Base-by-base conservation (phyloP, 805 yeast species). In the Candida andamanensis region DNA sequence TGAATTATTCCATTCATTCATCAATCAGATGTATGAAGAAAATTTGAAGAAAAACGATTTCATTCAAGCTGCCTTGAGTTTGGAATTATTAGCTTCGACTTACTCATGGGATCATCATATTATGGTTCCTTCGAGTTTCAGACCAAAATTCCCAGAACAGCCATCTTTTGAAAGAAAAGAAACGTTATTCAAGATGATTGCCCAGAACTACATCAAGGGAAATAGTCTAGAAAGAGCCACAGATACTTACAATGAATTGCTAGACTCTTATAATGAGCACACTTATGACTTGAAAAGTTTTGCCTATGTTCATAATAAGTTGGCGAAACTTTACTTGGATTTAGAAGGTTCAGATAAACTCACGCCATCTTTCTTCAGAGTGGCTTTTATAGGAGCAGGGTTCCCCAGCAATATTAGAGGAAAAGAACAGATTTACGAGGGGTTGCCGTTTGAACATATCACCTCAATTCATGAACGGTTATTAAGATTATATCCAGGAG, bases 361-460 rank as follows among this genome's bases (percentile, higher is more conserved):
- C 36, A 76, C 80, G 14, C 85, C 95, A 16, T 77, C 86, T 5
- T 86, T 73, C 54, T 86, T 84, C 67, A 73, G 80, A 50, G 85
- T 86, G 33, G 71, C 83, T 14, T 85, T 81, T 49, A 72, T 83
- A 51, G 96, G 96, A 11, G 73, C 70, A 32, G 95, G 95, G 2
- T 86, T 86, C 68, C 95, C 95, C 6, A 66, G 63, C 19, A 73
- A 87, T 22, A 69, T 83, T 29, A 67, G 95, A 47, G 83, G 84
- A 28, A 76, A 80, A 48, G 78, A 78, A 38, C 86, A 80, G 52
- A 81, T 86, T 32, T 84, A 80, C 50, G 95, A 86, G 58, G 95
- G 95, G 5, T 66, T 76, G 32, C 86, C 95, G 18, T 86, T 83
- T 60, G 96, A 86, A 52, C 92, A 84, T 54, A 78, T 86, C 37